These are phyloP conservation scores for Debaryomyces prosopidis DNA, from an alignment of 805 yeast species.

Conservation along the genomic window DNA sequence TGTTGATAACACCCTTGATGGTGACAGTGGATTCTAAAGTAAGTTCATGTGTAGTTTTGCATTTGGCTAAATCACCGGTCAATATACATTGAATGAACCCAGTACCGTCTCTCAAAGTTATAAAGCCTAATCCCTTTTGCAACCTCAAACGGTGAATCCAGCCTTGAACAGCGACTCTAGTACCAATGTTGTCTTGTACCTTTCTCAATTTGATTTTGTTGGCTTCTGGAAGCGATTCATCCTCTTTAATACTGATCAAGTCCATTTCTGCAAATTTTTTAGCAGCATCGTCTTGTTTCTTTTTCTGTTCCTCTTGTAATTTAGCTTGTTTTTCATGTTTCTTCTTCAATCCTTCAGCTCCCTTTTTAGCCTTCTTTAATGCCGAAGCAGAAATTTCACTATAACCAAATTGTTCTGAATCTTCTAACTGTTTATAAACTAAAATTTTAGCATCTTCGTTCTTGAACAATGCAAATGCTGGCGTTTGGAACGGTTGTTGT, in stretches of 20 bases:
- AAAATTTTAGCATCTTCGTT: conserved; percentile 56
- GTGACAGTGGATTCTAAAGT: conserved; percentile 86
- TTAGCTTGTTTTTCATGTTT: conserved; percentile 68
- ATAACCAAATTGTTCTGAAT: conserved; percentile 51
- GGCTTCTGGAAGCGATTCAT: conserved; percentile 70
- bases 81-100: conserved; percentile 88
- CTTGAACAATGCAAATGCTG: conserved; percentile 76
- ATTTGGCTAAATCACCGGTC: conserved; percentile 88
- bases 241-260: conserved; percentile 69
- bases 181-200: conserved; percentile 55
- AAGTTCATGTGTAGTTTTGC: conserved; percentile 78
- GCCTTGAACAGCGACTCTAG: conserved; percentile 80
- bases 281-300: conserved; percentile 57
- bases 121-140: conserved; percentile 89
- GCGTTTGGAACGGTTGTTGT: conserved; percentile 69
- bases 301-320: conserved; percentile 62
- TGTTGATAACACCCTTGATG: conserved; percentile 76
- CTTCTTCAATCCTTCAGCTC: conserved; percentile 88
- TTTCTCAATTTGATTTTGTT: conserved; percentile 62
- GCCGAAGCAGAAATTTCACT: conserved; percentile 86
- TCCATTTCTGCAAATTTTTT: conserved; percentile 77
- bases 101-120: conserved; percentile 93
- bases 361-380: conserved; percentile 93
- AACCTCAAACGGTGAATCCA: conserved; percentile 95
- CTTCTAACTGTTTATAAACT: conserved; percentile 62